A percentile compares a stretch with the other conserved stretches of the same genome.
phyloP scores from a whole-genome alignment of 2,329 filamentous ascomycete genomes.

The Chaetomiaceae sp. region DNA sequence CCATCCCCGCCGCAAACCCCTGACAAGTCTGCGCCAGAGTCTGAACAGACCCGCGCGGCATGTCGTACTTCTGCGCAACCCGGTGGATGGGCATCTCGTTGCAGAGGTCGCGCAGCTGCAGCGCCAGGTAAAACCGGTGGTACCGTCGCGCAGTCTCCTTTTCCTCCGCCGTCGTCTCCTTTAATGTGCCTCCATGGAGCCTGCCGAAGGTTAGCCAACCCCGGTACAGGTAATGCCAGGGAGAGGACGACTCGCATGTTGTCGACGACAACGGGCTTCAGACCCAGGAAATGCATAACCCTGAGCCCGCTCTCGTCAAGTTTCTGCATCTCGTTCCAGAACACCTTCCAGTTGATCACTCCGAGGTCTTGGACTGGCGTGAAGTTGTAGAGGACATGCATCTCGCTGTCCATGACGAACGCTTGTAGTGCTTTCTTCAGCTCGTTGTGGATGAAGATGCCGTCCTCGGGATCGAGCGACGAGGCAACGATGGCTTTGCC shows the following conservation, averaged over 20 bases:
- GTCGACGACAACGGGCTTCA: slow-evolving; percentile 64
- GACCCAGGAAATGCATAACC: slow-evolving; percentile 62
- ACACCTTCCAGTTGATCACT: slow-evolving; percentile 66
- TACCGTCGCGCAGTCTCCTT: slow-evolving; percentile 60
- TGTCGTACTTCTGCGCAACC: slow-evolving; percentile 66
- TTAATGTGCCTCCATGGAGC: slow-evolving; percentile 62
- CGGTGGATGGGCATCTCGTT: slow-evolving; percentile 69
- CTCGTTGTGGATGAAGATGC: slow-evolving; percentile 67
- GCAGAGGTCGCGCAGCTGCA: slow-evolving; percentile 74
- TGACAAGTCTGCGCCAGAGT: slow-evolving; percentile 70
- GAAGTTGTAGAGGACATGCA: slow-evolving; percentile 75
- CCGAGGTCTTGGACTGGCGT: slow-evolving; percentile 62
- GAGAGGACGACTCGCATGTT: slow-evolving; percentile 46
- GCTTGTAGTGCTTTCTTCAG: slow-evolving; percentile 61
- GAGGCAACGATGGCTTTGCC: slow-evolving; percentile 70
- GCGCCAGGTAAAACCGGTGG: slow-evolving; percentile 67
- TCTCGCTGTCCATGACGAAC: slow-evolving; percentile 76
- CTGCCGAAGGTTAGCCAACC: slow-evolving; percentile 38
- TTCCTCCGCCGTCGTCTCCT: slow-evolving; percentile 58
- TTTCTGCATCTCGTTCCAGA: slow-evolving; percentile 64
- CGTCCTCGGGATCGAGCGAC: slow-evolving; percentile 69
- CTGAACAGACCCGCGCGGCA: slow-evolving; percentile 66
- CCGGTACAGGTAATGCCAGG: slow-evolving; percentile 6
- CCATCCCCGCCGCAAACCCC: slow-evolving; percentile 73
- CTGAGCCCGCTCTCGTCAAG: slow-evolving; percentile 68